Conservation (phyloP, 176 grass and related monocot species). For the Carex cristatella region DNA sequence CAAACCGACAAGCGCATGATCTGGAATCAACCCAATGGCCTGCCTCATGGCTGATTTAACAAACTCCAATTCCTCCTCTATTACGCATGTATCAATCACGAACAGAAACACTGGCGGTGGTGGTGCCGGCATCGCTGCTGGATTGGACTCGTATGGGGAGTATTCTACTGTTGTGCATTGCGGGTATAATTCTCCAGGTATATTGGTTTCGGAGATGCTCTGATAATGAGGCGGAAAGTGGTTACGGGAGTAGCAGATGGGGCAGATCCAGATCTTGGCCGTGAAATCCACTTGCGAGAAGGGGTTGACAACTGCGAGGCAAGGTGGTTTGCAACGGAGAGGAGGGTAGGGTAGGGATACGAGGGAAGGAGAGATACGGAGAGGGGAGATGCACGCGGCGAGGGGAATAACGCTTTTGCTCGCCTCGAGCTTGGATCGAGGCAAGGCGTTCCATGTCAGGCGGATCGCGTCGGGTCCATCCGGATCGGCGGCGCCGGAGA, state of each 20-base stretch:
- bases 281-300: slow-evolving; percentile 90
- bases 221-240: slow-evolving; percentile 90
- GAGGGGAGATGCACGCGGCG: slow-evolving; percentile 54
- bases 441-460: slow-evolving; percentile 80
- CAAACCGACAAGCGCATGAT: slow-evolving; percentile 82
- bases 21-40: slow-evolving; percentile 68
- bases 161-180: slow-evolving; percentile 92
- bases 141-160: slow-evolving; percentile 29
- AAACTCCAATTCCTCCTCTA: slow-evolving; percentile 91
- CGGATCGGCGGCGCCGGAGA: slow-evolving; percentile 15
- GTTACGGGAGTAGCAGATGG: slow-evolving; percentile 90
- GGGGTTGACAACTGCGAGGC: slow-evolving; percentile 69
- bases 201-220: slow-evolving; percentile 71
- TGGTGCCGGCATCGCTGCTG: slow-evolving; percentile 27
- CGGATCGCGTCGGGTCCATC: slow-evolving; percentile 85
- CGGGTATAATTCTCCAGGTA: slow-evolving; percentile 77
- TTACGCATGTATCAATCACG: slow-evolving; percentile 89
- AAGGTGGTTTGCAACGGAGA: slow-evolving; percentile 89
- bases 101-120: slow-evolving; percentile 83
- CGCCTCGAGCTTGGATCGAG: slow-evolving; percentile 93
- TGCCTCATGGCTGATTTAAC: slow-evolving; percentile 79
- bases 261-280: slow-evolving; percentile 99
- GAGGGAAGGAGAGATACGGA: slow-evolving; percentile 43
- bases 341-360: slow-evolving; percentile 65
- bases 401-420: slow-evolving; percentile 92